Evolutionary conservation across 225 moss, liverwort and hornwort genomes (phyloP), one percentile per base, ranked within the genome.

Genomic region (Straminergon stramineum): DNA sequence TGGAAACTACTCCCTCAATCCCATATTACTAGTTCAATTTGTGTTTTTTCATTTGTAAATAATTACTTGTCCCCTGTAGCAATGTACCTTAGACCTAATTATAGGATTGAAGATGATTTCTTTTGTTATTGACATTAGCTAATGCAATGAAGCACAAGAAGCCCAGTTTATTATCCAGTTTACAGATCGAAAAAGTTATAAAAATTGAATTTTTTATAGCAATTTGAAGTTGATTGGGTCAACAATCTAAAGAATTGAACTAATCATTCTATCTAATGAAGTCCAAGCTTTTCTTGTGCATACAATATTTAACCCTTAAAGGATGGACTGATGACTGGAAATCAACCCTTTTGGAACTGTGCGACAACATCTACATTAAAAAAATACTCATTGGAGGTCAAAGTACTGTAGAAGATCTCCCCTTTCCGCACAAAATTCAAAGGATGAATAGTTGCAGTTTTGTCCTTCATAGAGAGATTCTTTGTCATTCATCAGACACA

Each of bases 171-270:
- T 20, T 12, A 34, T 52, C 7, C 1, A 21, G 34, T 52, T 34
- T 34, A 32, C 1, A 21, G 0, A 21, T 34, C 5, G 28, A 52
- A 13, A 32, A 7, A 52, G 7, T 30, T 32, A 0, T 12, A 7
- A 32, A 51, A 32, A 13, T 3, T 20, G 19, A 27, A 7, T 19
- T 51, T 48, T 48, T 51, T 6, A 0, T 28, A 43, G 27, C 5
- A 41, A 15, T 9, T 41, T 75, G 30, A 75, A 74, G 17, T 45
- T 45, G 48, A 18, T 4, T 75, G 1, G 11, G 1, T 45, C 27
- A 41, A 45, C 0, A 1, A 16, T 2, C 27, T 43, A 43, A 28
- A 43, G 27, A 28, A 74, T 28, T 6, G 3, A 9, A 51, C 18
- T 51, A 18, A 32, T 17, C 16, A 51, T 18, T 48, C 10, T 18